Base-by-base conservation (phyloP, 148 eudicot species). In the Mesembryanthemum crystallinum region DNA sequence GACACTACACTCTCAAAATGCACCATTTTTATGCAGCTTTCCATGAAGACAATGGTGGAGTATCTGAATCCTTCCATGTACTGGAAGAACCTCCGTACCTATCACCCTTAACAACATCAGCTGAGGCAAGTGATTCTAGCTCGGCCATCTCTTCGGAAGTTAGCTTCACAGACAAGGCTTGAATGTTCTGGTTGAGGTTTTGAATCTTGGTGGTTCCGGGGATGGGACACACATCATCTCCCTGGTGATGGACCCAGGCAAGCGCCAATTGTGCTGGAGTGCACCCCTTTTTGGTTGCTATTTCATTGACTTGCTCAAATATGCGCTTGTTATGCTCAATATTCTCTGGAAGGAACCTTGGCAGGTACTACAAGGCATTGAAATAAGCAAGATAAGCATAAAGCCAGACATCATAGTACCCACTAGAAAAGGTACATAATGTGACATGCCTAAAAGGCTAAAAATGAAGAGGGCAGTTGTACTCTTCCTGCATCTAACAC, bases 191-290 rank as follows among this genome's bases (percentile, higher is more conserved):
- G 30, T 82, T 69, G 2, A 85, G 75, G 72, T 85, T 85, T 35
- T 77, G 83, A 20, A 78, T 78, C 83, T 72, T 80, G 35, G 85
- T 85, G 47, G 88, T 85, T 18, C 88, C 88, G 0, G 88, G 88
- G 5, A 85, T 85, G 6, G 85, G 88, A 63, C 85, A 82, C 5
- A 85, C 83, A 43, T 82, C 83, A 7, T 67, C 55, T 0, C 84
- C 88, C 21, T 80, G 83, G 73, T 85, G 85, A 60, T 82, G 84
- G 27, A 85, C 82, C 84, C 88, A 85, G 0, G 78, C 85, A 15
- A 85, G 84, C 0, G 84, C 82, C 49, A 85, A 43, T 47, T 80
- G 85, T 18, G 80, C 77, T 12, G 85, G 70, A 21, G 87, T 85
- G 74, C 87, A 85, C 20, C 82, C 81, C 35, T 79, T 82, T 35